phyloP scores from a whole-genome alignment of 345 rosid genomes.

The Hibiscus mutabilis region DNA sequence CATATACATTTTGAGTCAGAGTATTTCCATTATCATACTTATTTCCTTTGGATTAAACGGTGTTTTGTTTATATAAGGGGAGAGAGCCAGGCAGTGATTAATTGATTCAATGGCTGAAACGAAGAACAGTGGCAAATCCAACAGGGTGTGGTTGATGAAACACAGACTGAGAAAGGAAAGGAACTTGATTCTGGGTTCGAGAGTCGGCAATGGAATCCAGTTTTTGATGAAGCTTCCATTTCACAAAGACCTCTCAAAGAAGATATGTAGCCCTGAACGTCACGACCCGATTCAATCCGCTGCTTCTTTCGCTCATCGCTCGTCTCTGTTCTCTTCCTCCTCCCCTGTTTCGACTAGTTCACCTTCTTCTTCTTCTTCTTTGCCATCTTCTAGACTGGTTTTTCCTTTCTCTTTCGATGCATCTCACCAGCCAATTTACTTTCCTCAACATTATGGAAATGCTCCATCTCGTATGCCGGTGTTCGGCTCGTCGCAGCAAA shows the following conservation, averaged over 20 bases:
- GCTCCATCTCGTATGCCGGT: slow-evolving; percentile 38
- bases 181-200: slow-evolving; percentile 22
- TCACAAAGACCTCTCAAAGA: slow-evolving; percentile 55
- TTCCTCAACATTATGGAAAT: slow-evolving; percentile 21
- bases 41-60: neutral
- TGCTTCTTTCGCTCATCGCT: slow-evolving; percentile 15
- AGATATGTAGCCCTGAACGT: slow-evolving; percentile 56
- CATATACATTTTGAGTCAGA: neutral
- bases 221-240: slow-evolving; percentile 50
- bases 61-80: neutral
- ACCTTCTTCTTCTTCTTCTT: slow-evolving; percentile 13
- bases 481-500: slow-evolving; percentile 45
- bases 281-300: slow-evolving; percentile 21
- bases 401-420: slow-evolving; percentile 58
- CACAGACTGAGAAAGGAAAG: slow-evolving; percentile 33
- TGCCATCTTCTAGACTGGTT: slow-evolving; percentile 30
- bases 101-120: slow-evolving; percentile 36
- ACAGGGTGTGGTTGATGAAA: slow-evolving; percentile 31
- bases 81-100: slow-evolving; percentile 31
- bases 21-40: neutral
- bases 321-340: slow-evolving; percentile 8
- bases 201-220: slow-evolving; percentile 47
- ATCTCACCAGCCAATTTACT: slow-evolving; percentile 29
- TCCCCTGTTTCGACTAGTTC: slow-evolving; percentile 7
- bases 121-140: slow-evolving; percentile 46